Conservation (phyloP, 108 stramenopile genomes). For the Nitzschia putrida region DNA sequence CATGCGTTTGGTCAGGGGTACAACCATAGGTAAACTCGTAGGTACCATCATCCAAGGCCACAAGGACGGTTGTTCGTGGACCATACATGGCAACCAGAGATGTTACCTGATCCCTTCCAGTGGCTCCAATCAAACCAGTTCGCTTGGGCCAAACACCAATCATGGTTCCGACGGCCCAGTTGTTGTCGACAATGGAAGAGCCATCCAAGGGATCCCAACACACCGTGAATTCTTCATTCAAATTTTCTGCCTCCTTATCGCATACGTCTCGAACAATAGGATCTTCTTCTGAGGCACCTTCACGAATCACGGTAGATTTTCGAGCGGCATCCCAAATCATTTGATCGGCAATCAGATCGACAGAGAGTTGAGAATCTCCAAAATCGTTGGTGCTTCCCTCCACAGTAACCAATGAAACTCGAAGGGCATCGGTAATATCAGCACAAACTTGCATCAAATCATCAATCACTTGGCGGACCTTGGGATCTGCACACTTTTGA, state of each 20-base stretch:
- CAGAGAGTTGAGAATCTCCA: conserved; percentile 68
- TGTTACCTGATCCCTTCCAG: conserved; percentile 89
- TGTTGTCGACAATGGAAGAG: conserved; percentile 91
- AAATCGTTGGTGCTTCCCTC: conserved; percentile 67
- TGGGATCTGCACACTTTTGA: conserved; percentile 45
- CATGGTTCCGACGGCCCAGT: conserved; percentile 93
- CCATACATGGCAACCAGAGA: conserved; percentile 88
- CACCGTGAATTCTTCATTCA: conserved; percentile 81
- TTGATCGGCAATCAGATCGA: conserved; percentile 69
- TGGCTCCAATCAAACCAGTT: conserved; percentile 80
- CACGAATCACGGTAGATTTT: conserved; percentile 54
- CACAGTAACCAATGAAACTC: conserved; percentile 65
- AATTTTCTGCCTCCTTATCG: conserved; percentile 56
- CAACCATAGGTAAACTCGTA: conserved; percentile 76
- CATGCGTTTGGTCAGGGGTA: not conserved
- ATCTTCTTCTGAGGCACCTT: conserved; percentile 73
- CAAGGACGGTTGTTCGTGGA: conserved; percentile 87
- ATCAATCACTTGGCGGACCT: conserved; percentile 44
- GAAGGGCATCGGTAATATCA: conserved; percentile 68
- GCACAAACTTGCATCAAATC: conserved; percentile 69
- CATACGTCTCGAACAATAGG: conserved; percentile 60
- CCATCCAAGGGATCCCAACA: conserved; percentile 97
- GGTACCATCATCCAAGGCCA: conserved; percentile 79
- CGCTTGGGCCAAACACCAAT: conserved; percentile 92
- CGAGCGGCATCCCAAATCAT: conserved; percentile 68